phyloP scores from a whole-genome alignment of 345 rosid genomes.

The Crucihimalaya himalaica region DNA sequence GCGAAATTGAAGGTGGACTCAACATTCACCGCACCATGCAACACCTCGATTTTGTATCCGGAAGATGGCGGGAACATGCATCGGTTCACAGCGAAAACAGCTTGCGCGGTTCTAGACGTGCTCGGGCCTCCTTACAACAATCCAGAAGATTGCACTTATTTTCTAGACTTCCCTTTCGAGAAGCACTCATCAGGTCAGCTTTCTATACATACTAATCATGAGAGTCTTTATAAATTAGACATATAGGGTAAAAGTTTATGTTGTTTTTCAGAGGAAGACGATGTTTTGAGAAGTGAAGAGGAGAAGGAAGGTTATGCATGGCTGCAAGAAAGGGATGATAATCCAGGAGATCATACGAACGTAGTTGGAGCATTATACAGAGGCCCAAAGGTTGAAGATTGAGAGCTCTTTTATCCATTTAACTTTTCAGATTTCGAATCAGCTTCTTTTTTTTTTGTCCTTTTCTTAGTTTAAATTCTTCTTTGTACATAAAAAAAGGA shows the following conservation, averaged over 20 bases:
- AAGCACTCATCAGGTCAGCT: constrained; percentile 39
- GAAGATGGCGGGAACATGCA: constrained; percentile 98
- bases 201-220: not conserved
- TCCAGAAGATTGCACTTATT: constrained; percentile 75
- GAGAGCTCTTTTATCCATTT: constrained; percentile 2
- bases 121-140: constrained; percentile 87
- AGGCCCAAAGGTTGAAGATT: constrained; percentile 55
- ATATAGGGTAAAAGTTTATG: not conserved
- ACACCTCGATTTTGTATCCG: constrained; percentile 80
- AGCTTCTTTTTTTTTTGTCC: not conserved
- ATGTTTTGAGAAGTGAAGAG: constrained; percentile 50
- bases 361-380: constrained; percentile 54
- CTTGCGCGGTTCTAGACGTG: constrained; percentile 91
- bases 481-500: constrained; percentile 47
- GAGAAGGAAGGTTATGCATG: constrained; percentile 61
- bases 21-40: constrained; percentile 71
- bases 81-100: constrained; percentile 77
- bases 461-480: constrained; percentile 39
- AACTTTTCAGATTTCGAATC: constrained; percentile 1
- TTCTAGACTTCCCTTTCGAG: constrained; percentile 55
- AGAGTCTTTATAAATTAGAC: not conserved
- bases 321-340: constrained; percentile 69
- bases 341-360: constrained; percentile 51
- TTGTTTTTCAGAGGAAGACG: constrained; percentile 44
- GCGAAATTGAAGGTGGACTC: constrained; percentile 79